Base-by-base conservation (phyloP, 768 basidiomycete species). In the Kwoniella heveanensis region DNA sequence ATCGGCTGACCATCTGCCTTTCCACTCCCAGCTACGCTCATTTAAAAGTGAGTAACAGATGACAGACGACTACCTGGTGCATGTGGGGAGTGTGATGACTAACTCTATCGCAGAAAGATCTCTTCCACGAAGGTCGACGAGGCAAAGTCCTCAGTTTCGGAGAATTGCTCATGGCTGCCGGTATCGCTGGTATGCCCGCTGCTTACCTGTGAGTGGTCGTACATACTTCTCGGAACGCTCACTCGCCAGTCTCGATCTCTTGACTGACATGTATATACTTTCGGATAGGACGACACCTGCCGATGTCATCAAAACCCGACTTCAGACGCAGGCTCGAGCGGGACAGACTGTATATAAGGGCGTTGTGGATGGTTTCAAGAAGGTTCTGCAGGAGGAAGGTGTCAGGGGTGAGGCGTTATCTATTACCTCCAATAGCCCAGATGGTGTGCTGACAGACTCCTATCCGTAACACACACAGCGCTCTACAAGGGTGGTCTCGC, bases 281-380 rank as follows among this genome's bases (percentile, higher is more conserved):
- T 19, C 26, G 52, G 1, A 19, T 21, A 46, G 90, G 15, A 71
- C 70, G 2, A 69, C 70, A 21, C 46, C 58, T 53, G 63, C 78
- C 90, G 95, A 99, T 81, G 96, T 98, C 65, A 90, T 98, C 76
- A 98, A 99, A 85, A 98, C 96, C 17, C 86, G 94, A 51, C 82
- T 98, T 69, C 95, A 98, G 79, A 89, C 91, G 12, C 96, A 98
- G 79, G 89, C 92, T 47, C 85, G 89, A 67, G 88, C 89, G 73
- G 96, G 96, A 12, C 87, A 98, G 77, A 90, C 92, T 5, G 83
- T 88, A 63, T 99, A 99, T 83, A 90, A 90, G 78, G 95, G 96
- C 49, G 80, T 96, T 39, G 78, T 83, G 17, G 94, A 99, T 80
- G 94, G 92, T 21, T 91, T 97, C 73, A 82, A 85, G 32, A 95